Evolutionary conservation across 2,329 filamentous ascomycete species (phyloP).

Genomic region (Aureobasidium sp.): DNA sequence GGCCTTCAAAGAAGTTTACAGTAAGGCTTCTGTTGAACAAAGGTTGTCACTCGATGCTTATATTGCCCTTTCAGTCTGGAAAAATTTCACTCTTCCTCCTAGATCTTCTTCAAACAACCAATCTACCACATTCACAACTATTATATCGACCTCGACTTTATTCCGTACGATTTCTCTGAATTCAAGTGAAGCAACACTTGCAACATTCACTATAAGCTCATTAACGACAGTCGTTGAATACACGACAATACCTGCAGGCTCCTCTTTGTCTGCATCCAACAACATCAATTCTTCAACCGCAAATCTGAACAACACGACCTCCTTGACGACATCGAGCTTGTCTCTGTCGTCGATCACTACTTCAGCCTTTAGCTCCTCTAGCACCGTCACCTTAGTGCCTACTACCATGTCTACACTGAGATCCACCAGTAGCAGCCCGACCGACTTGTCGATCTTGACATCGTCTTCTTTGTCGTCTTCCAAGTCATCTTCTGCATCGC

Average conservation of each 20-base stretch:
- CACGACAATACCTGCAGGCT: background rate
- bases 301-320: background rate
- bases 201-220: background rate
- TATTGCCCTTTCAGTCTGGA: slow-evolving; percentile 3
- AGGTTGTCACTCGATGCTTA: background rate
- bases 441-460: background rate
- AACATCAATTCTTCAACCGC: background rate
- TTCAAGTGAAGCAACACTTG: background rate
- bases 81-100: background rate
- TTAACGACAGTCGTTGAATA: background rate
- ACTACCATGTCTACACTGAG: background rate
- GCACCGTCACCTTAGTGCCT: background rate
- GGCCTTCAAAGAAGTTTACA: background rate
- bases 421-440: background rate
- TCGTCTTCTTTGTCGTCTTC: background rate
- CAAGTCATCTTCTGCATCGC: background rate
- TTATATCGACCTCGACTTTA: background rate
- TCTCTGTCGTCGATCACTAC: background rate
- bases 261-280: background rate
- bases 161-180: background rate
- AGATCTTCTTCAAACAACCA: background rate
- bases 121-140: background rate
- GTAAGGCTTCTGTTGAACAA: slow-evolving; percentile 1
- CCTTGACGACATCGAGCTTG: slow-evolving; percentile 1
- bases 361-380: background rate